phyloP scores from a whole-genome alignment of 306 rosid genomes.

The Ormosia emarginata region DNA sequence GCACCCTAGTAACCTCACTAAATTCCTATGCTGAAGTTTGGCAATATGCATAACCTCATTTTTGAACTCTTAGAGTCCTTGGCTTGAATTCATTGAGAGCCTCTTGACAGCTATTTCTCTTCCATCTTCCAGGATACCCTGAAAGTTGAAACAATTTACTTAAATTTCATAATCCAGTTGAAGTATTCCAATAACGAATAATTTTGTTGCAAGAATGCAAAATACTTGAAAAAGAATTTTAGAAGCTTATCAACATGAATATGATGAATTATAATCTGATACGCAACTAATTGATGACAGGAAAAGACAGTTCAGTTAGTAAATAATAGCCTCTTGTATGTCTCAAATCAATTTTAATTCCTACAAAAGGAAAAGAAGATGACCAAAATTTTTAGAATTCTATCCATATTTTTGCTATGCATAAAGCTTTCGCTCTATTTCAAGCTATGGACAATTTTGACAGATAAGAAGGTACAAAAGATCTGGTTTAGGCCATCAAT shows the following conservation, averaged over 20 bases:
- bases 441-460: too few relatives aligned
- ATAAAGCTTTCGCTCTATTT: too few relatives aligned
- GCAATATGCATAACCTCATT: slow-evolving; percentile 45
- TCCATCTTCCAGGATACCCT: slow-evolving; percentile 45
- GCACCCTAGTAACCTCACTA: slow-evolving; percentile 47
- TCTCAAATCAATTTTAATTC: background rate
- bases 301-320: background rate
- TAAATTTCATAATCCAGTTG: background rate
- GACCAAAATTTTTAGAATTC: too few relatives aligned
- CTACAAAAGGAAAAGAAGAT: too few relatives aligned
- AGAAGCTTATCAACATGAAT: background rate
- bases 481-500: too few relatives aligned
- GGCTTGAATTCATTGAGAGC: slow-evolving; percentile 44
- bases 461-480: too few relatives aligned
- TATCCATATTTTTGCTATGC: too few relatives aligned
- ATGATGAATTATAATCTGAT: too few relatives aligned
- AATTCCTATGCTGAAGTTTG: slow-evolving; percentile 55
- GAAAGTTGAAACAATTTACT: background rate
- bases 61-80: slow-evolving; percentile 46
- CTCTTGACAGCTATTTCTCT: slow-evolving; percentile 53
- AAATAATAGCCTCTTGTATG: background rate
- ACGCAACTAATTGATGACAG: too few relatives aligned
- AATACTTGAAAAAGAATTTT: background rate
- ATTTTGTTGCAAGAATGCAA: background rate
- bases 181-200: background rate